Evolutionary conservation across 2,329 filamentous ascomycete species (phyloP), one percentile per base, ranked within the genome.

Genomic region (Monosporascus sp.): DNA sequence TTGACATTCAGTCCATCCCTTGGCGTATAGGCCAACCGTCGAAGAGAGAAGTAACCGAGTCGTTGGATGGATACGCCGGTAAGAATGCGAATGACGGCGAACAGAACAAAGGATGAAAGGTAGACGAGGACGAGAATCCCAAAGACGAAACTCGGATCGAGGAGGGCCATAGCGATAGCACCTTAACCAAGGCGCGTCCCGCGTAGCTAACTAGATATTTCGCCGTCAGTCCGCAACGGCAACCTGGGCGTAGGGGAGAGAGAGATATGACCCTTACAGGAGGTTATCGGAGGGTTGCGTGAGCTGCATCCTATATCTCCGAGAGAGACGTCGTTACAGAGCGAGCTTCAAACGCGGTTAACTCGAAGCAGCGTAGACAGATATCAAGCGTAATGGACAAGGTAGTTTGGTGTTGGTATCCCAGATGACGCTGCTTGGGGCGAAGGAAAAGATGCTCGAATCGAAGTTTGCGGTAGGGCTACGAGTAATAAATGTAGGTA

Each of bases 51-150:
- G 70, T 95, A 96, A 58, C 94, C 94, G 62, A 99, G 83, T 62
- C 94, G 86, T 73, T 99, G 95, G 60, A 99, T 96, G 6, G 94
- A 99, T 53, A 99, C 79, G 57, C 94, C 94, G 37, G 93, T 97
- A 57, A 93, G 78, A 63, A 97, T 92, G 61, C 94, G 91, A 59
- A 99, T 75, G 63, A 97, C 82, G 65, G 94, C 94, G 71, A 99
- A 96, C 55, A 97, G 72, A 56, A 99, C 86, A 68, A 99, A 99
- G 57, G 93, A 91, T 57, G 85, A 88, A 45, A 99, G 82, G 75
- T 97, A 99, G 57, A 90, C 76, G 59, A 97, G 81, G 63, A 97
- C 85, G 68, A 92, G 65, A 63, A 96, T 78, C 69, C 93, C 93
- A 65, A 96, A 84, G 60, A 97, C 75, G 69, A 96, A 96, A 62